phyloP scores from a whole-genome alignment of 2,329 filamentous ascomycete species.

The Stachybotrys chlorohalonatus region DNA sequence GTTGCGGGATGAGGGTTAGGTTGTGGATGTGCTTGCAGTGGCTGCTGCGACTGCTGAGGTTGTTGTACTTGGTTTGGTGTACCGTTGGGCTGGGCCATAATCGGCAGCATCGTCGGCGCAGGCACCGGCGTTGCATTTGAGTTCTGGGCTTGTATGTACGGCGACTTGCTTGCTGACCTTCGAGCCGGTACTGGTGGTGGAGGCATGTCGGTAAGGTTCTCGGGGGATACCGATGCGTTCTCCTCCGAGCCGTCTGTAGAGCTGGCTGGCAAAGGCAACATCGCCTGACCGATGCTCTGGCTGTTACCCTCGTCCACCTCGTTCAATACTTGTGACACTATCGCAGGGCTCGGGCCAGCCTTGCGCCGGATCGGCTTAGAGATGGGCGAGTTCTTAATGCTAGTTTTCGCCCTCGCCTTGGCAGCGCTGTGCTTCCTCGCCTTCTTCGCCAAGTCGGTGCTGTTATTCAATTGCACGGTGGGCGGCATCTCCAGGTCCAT shows the following conservation, averaged over 20 bases:
- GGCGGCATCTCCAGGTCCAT: conserved; percentile 42
- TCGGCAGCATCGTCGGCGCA: not conserved
- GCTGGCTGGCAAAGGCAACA: conserved; percentile 26
- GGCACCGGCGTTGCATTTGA: conserved; percentile 14
- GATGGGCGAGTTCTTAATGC: conserved; percentile 63
- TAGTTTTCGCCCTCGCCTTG: conserved; percentile 42
- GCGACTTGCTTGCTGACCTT: conserved; percentile 56
- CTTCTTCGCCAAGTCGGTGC: conserved; percentile 42
- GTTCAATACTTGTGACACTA: conserved; percentile 45
- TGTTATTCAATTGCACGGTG: conserved; percentile 21
- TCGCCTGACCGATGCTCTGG: conserved; percentile 22
- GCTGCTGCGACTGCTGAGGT: not conserved
- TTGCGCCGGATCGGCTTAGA: conserved; percentile 56
- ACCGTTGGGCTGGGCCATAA: not conserved
- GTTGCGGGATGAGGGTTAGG: conserved; percentile 63
- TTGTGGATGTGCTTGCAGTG: conserved; percentile 17
- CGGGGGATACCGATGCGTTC: conserved; percentile 56
- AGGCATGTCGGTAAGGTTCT: conserved; percentile 56
- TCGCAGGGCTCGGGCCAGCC: conserved; percentile 39
- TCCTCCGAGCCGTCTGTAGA: conserved; percentile 51
- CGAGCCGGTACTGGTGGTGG: conserved; percentile 59
- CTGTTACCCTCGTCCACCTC: conserved; percentile 38
- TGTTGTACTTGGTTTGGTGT: conserved; percentile 2
- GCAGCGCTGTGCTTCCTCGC: conserved; percentile 40
- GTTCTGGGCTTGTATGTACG: conserved; percentile 52